Conservation (phyloP, 2,329 filamentous ascomycete genomes). For the Aspergillus ibericus region DNA sequence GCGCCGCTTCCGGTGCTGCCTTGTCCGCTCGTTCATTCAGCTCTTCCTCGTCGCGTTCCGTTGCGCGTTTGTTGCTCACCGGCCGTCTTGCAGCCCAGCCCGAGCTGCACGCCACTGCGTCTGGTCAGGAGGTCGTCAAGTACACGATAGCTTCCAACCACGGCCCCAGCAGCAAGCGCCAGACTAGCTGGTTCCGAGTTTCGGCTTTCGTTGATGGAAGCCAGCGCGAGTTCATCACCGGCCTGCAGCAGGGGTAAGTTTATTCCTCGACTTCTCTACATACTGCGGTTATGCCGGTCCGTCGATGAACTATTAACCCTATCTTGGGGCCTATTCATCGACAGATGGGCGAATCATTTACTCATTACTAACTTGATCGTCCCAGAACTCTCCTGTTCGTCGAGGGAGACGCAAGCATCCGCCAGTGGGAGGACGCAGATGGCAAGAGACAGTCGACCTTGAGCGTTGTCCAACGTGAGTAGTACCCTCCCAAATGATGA, state of each 20-base stretch:
- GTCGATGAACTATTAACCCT: not conserved
- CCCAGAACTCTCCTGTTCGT: conserved; percentile 74
- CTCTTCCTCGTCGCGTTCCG: conserved; percentile 58
- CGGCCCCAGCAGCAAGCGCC: conserved; percentile 68
- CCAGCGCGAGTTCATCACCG: conserved; percentile 69
- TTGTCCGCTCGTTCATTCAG: conserved; percentile 69
- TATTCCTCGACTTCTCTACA: not conserved
- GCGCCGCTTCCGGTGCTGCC: conserved; percentile 44
- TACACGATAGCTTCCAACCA: conserved; percentile 72
- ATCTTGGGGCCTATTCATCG: not conserved
- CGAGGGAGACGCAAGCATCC: conserved; percentile 76
- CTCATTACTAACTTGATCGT: conserved; percentile 10
- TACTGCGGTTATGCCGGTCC: not conserved
- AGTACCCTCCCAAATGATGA: not conserved
- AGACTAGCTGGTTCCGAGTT: conserved; percentile 84
- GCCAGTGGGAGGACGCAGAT: conserved; percentile 66
- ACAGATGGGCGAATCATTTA: too few relatives aligned
- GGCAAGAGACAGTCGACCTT: conserved; percentile 64
- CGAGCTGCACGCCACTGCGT: conserved; percentile 69
- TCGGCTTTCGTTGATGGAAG: conserved; percentile 70
- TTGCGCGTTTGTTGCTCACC: conserved; percentile 82
- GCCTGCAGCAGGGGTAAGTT: conserved; percentile 80
- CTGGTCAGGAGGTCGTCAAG: conserved; percentile 70
- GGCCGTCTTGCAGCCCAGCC: conserved; percentile 80
- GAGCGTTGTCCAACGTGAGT: conserved; percentile 77